Base-by-base conservation (phyloP, 768 basidiomycete genomes). In the Leccinum boreale region DNA sequence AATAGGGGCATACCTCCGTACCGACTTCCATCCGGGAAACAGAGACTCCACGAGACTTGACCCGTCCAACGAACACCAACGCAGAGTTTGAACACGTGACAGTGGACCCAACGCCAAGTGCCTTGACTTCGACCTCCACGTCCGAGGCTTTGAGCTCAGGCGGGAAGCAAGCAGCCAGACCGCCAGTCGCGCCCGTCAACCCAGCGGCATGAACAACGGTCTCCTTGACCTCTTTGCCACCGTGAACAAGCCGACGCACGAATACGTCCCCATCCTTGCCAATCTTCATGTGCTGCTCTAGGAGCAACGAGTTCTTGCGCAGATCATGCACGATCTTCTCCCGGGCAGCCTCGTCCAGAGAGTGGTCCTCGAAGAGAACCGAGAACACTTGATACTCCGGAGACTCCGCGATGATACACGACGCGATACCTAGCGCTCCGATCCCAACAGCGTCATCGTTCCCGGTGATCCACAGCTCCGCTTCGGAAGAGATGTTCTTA, bases 261-360 rank as follows among this genome's bases (percentile, higher is more conserved):
- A 61, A 62, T 15, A 74, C 52, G 2, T 67, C 61, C 19, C 72
- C 71, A 26, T 56, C 56, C 56, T 61, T 61, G 42, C 45, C 48
- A n/a, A 74, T 61, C 65, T 66, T 67, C 58, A 71, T 64, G 26
- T 71, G 68, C 29, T 71, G 65, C 26, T 71, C 68, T 17, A 71
- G 61, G 12, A 70, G 61, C 8, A 70, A 56, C 0, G 61, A 45
- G 36, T 71, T 72, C 35, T 62, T 62, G 26, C 70, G 70, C 10
- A 71, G 59, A 23, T 61, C 63, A 33, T 70, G 61, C 17, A 71
- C 63, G 14, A 58, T 52, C 52, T 60, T 64, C 65, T 65, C 70
- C 47, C 66, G 67, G 3, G 60, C 62, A 5, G 19, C 58, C 17
- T 62, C 50, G 15, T 65, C 61, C 44, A 71, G 42, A 17, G 66